Conservation (phyloP, 805 yeast species). For the Kodamaea restingae region DNA sequence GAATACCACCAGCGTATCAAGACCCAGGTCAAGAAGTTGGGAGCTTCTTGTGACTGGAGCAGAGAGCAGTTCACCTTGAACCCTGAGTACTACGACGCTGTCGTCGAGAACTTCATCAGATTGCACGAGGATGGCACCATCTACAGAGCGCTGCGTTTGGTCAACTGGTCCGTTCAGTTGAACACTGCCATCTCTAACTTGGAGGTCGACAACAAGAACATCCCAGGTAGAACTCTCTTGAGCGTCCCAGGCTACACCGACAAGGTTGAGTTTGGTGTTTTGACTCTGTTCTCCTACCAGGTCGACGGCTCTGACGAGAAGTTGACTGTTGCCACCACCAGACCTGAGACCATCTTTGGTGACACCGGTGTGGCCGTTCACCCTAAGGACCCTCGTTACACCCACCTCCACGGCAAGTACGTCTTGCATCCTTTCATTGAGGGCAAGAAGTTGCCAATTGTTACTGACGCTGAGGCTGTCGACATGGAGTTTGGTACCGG, state of each 20-base stretch:
- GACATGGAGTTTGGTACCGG: slow-evolving; percentile 99
- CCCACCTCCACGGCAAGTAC: slow-evolving; percentile 89
- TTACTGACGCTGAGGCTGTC: slow-evolving; percentile 88
- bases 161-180: slow-evolving; percentile 93
- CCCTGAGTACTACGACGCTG: slow-evolving; percentile 74
- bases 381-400: slow-evolving; percentile 90
- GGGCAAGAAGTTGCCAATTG: slow-evolving; percentile 72
- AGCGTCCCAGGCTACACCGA: slow-evolving; percentile 88
- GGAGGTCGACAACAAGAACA: slow-evolving; percentile 91
- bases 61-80: slow-evolving; percentile 92
- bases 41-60: slow-evolving; percentile 96
- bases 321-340: slow-evolving; percentile 91
- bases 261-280: slow-evolving; percentile 91
- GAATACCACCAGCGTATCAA: slow-evolving; percentile 85
- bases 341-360: slow-evolving; percentile 98
- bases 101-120: slow-evolving; percentile 84
- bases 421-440: slow-evolving; percentile 88
- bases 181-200: slow-evolving; percentile 94
- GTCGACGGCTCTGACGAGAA: slow-evolving; percentile 84
- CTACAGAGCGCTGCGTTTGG: slow-evolving; percentile 88
- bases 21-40: slow-evolving; percentile 77
- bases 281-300: slow-evolving; percentile 92
- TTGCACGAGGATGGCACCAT: slow-evolving; percentile 93
- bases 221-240: slow-evolving; percentile 75
- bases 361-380: slow-evolving; percentile 98